Conservation (phyloP, 352 stramenopile species). For the Aphanomyces cochlioides region DNA sequence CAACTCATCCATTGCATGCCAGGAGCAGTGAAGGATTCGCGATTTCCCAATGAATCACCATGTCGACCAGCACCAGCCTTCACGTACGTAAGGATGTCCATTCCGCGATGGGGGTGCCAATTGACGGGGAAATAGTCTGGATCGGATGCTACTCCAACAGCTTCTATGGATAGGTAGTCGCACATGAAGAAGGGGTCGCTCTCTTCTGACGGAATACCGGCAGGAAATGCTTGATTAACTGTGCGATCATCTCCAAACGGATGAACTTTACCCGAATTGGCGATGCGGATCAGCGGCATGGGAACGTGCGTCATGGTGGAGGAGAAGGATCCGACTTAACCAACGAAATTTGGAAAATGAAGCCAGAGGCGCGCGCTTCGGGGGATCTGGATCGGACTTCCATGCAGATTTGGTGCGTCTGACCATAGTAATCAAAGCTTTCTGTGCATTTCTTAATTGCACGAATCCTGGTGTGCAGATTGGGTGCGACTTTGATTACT, state of each 20-base stretch:
- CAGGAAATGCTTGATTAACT: constrained; percentile 41
- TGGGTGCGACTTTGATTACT: too few species aligned
- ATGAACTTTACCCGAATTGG: constrained; percentile 36
- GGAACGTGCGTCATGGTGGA: neutral
- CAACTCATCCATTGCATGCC: constrained; percentile 56
- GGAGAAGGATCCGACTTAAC: neutral
- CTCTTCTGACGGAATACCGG: constrained; percentile 33
- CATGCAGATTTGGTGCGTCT: too few species aligned
- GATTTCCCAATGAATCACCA: constrained; percentile 41
- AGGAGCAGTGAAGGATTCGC: constrained; percentile 39
- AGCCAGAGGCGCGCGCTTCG: too few species aligned
- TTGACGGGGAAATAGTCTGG: constrained; percentile 41
- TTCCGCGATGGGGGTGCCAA: constrained; percentile 41
- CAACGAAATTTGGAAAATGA: too few species aligned
- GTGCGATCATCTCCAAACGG: constrained; percentile 43
- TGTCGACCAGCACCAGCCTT: constrained; percentile 38
- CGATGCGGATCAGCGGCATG: constrained; percentile 30
- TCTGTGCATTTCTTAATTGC: too few species aligned
- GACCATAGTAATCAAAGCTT: too few species aligned
- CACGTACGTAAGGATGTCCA: constrained; percentile 40
- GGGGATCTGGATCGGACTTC: too few species aligned
- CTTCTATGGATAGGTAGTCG: constrained; percentile 40
- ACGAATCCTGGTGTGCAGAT: too few species aligned
- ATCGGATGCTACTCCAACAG: constrained; percentile 18
- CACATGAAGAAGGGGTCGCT: constrained; percentile 47